Base-by-base conservation (phyloP, 306 rosid genomes). In the Vigna mungo region DNA sequence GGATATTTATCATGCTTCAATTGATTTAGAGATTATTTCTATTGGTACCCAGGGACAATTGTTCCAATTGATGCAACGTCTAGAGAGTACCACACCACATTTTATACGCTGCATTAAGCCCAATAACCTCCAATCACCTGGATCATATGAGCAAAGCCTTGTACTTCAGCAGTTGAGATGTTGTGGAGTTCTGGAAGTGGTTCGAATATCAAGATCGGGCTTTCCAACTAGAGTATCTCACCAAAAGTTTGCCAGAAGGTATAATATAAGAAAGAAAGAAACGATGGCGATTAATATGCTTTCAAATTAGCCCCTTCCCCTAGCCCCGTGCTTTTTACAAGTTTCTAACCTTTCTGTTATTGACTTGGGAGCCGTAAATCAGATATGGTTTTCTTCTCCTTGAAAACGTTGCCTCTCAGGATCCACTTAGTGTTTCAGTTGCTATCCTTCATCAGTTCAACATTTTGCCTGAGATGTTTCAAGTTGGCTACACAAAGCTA, bases 51-150 rank as follows among this genome's bases (percentile, higher is more conserved):
- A 96, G 99, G 88, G 88, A 78, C 98, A 96, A 96, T 80, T 96
- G 79, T 96, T 96, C 87, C 91, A 85, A 85, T 68, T 96, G 88
- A 92, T 96, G 98, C 95, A 88, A 69, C 97, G 99, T 17, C 89
- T 96, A 76, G 99, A 92, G 81, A 92, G 85, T 82, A 96, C 99
- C 59, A 92, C 96, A 43, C 99, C 99, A 34, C 99, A 96, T 88
- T 96, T 96, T 88, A 96, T 96, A 80, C 98, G 99, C 63, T 96
- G 99, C 81, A 88, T 96, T 78, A 96, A 96, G 89, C 99, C 99
- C 83, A 96, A 96, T 83, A 92, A 92, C 85, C 85, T 85, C 82
- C 98, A 96, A 81, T 96, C 97, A 80, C 97, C 99, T 20, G 93
- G 97, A 75, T 78, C 81, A 75, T 96, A 92, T 56, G 99, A 92